phyloP scores from a whole-genome alignment of 2,329 filamentous ascomycete genomes.

The Ophiostoma australiae region DNA sequence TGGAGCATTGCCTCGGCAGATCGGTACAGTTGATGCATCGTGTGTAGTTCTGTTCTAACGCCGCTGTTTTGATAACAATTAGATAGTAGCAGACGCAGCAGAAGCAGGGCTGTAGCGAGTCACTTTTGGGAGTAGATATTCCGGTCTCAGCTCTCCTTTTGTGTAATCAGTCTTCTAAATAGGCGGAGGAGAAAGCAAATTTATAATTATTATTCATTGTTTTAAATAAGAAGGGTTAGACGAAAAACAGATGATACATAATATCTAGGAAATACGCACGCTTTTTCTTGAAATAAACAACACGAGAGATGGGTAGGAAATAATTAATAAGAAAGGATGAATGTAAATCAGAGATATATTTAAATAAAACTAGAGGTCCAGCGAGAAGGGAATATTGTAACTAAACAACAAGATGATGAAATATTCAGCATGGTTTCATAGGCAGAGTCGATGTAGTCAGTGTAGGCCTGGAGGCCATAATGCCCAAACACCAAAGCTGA shows the following conservation, averaged over 20 bases:
- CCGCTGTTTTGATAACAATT: neutral
- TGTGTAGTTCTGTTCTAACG: neutral
- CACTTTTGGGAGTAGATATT: neutral
- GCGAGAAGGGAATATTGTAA: too few species aligned
- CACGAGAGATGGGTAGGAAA: neutral
- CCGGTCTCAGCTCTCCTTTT: too few species aligned
- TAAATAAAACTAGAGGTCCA: neutral
- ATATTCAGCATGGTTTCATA: neutral
- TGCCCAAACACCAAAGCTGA: too few species aligned
- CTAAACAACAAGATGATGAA: too few species aligned
- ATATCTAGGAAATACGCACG: too few species aligned
- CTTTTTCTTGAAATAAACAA: too few species aligned
- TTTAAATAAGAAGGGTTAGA: too few species aligned
- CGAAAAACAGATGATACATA: too few species aligned
- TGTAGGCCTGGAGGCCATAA: too few species aligned
- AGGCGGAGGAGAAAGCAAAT: too few species aligned
- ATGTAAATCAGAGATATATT: neutral
- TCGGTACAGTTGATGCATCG: neutral
- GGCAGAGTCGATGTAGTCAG: neutral
- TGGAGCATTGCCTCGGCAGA: conserved; percentile 3
- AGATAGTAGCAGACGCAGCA: neutral
- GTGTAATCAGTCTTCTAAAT: neutral
- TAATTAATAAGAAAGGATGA: neutral
- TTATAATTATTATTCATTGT: too few species aligned
- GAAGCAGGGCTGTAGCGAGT: neutral